Evolutionary conservation across 1,139 yeast species (phyloP), one percentile per base, ranked within the genome.

Genomic region (Scheffersomyces insectosa): DNA sequence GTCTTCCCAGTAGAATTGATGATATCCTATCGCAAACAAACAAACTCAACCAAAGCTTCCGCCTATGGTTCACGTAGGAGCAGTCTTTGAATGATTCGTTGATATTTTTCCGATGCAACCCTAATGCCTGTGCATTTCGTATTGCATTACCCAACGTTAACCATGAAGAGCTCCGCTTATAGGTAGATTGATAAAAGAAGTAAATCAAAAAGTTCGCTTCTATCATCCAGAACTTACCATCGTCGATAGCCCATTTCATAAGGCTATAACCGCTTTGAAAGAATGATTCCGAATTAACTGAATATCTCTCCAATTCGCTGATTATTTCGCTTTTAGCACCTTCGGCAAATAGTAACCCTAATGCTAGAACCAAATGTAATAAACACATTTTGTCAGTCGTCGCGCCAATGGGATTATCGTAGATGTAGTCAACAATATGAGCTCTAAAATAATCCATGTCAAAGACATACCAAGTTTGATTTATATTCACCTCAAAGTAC

Each of bases 101-200:
- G 33, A 61, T 57, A 43, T 48, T 57, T 42, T 48, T 53, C n/a
- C 65, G 48, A 42, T 60, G 63, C 12, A 60, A 38, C 8, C 68
- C 64, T 31, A 65, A 44, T 7, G 65, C 55, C 46, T 62, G 66
- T 3, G 62, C 60, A 41, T 56, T 51, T 33, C 57, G 52, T 28
- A 64, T 57, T 4, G 69, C 63, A 12, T 51, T 46, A 13, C 63
- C 60, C 30, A 65, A 43, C 52, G 50, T 48, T 23, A 51, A 42
- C 77, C 80, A 76, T 10, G 77, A 68, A 0, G 74, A 64, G 42
- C 68, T 65, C 45, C 72, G 62, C 38, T 66, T 63, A 12, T 73
- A 66, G 15, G 60, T 60, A 23, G 63, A 52, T 42, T 71, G 75
- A 45, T 72, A 68, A 48, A 62, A 73, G 47, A 71, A 65, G 46